Percentiles rank a stretch among this genome's conserved stretches.
These are phyloP conservation scores for Fusarium sterilihyphosum DNA, from an alignment of 2,329 filamentous ascomycete species.

Conservation along the genomic window DNA sequence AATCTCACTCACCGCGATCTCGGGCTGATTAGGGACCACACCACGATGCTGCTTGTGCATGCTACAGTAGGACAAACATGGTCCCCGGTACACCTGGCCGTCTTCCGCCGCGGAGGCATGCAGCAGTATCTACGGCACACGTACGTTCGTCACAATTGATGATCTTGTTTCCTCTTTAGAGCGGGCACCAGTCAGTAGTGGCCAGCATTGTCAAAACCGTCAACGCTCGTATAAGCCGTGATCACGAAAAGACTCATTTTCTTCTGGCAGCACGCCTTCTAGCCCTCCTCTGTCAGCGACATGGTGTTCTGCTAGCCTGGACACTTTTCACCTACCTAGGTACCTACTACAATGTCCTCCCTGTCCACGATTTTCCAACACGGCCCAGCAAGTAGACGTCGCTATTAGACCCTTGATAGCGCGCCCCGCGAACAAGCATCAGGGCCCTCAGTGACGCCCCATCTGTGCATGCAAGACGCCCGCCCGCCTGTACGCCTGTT, in stretches of 20 bases:
- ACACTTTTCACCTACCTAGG: not conserved
- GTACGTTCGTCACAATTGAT: slow-evolving; percentile 35
- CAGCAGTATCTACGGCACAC: slow-evolving; percentile 12
- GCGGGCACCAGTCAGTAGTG: slow-evolving; percentile 40
- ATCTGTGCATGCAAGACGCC: slow-evolving; percentile 43
- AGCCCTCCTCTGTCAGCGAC: slow-evolving; percentile 26
- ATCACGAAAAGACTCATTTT: not conserved
- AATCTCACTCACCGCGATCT: slow-evolving; percentile 41
- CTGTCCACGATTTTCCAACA: slow-evolving; percentile 26
- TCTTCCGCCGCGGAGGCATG: slow-evolving; percentile 22
- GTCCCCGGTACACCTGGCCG: slow-evolving; percentile 37
- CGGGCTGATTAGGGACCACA: slow-evolving; percentile 34
- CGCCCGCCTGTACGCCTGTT: slow-evolving; percentile 38
- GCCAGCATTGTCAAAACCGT: slow-evolving; percentile 3
- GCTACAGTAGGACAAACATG: slow-evolving; percentile 1
- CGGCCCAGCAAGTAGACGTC: slow-evolving; percentile 4
- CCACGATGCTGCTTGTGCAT: slow-evolving; percentile 23
- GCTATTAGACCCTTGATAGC: slow-evolving; percentile 35
- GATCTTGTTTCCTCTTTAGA: slow-evolving; percentile 40
- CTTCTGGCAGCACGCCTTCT: slow-evolving; percentile 12
- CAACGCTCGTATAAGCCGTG: not conserved
- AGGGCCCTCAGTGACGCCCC: slow-evolving; percentile 34
- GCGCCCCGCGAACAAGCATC: slow-evolving; percentile 35
- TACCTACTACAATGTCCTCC: not conserved
- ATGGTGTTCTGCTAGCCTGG: slow-evolving; percentile 2